phyloP scores from a whole-genome alignment of 2,329 filamentous ascomycete species.

The Neofusicoccum parvum region DNA sequence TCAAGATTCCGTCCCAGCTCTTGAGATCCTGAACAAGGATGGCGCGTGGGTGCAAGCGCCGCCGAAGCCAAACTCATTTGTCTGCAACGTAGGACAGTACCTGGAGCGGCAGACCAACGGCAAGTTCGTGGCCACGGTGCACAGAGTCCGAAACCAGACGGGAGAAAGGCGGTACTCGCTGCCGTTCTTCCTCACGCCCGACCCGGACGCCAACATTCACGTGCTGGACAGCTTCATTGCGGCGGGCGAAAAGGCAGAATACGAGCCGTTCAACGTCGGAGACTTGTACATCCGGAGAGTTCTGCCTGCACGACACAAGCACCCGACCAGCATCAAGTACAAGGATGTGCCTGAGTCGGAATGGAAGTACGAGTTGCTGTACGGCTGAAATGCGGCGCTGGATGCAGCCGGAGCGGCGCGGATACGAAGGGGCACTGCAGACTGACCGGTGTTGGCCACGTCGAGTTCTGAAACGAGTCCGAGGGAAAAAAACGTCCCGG shows the following conservation, averaged over 20 bases:
- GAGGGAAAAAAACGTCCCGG: background rate
- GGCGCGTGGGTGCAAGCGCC: conserved; percentile 45
- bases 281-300: conserved; percentile 39
- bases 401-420: background rate
- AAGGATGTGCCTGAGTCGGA: conserved; percentile 37
- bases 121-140: conserved; percentile 43
- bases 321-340: conserved; percentile 42
- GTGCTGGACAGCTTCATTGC: conserved; percentile 34
- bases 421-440: background rate
- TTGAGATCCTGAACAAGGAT: conserved; percentile 47
- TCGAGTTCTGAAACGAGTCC: background rate
- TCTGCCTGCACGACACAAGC: conserved; percentile 39
- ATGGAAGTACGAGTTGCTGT: conserved; percentile 30
- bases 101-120: conserved; percentile 46
- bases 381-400: conserved; percentile 15
- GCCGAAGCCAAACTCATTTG: conserved; percentile 38
- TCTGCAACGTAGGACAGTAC: conserved; percentile 47
- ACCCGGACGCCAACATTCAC: conserved; percentile 37
- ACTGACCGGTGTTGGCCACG: background rate
- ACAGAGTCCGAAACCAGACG: conserved; percentile 43
- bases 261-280: conserved; percentile 14
- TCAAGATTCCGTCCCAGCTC: conserved; percentile 19
- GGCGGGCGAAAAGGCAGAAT: conserved; percentile 24
- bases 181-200: conserved; percentile 45
- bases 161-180: conserved; percentile 44